Base-by-base conservation (phyloP, 345 rosid species). In the Boechera divaricarpa region DNA sequence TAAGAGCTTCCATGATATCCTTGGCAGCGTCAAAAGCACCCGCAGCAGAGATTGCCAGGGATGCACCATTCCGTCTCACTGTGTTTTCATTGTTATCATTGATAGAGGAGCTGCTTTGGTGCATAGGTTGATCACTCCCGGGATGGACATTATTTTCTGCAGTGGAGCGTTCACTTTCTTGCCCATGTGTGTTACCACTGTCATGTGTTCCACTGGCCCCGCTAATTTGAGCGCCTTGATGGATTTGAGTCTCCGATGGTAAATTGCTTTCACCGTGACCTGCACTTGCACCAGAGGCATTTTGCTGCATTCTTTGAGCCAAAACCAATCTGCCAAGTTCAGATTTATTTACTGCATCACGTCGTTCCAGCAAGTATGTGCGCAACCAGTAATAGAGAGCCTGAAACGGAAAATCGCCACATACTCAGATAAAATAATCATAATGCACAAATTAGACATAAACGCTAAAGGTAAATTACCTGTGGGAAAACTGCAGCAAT, bases 361-460 rank as follows among this genome's bases (percentile, higher is more conserved):
- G 99, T 33, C 98, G 94, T 77, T 95, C 98, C 41, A 95, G 96
- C 78, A 95, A 86, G 87, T 95, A 95, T 31, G 99, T 95, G 39
- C 99, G 94, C 24, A 95, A 91, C 97, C 99, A 95, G 86, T 95
- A 95, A 83, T 95, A 95, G 16, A 92, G 86, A 70, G 99, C 97
- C 98, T 95, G 82, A 75, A 75, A 61, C 68, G 21, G 74, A 35
- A 64, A 60, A 60, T 67, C 10, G 33, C 55, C 63, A 44, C 66
- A 32, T 73, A 36, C 59, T 73, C 45, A 53, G 67, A 54, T 54
- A 29, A 53, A 24, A 67, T 41, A 51, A 78, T 64, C 18, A 49
- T 59, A 70, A 81, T 58, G 66, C 63, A 36, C 36, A 28, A 41
- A 29, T 51, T 75, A 74, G 67, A 58, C 44, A 48, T 74, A 42